phyloP scores from a whole-genome alignment of 2,329 filamentous ascomycete genomes.

The Xylariaceae sp. region DNA sequence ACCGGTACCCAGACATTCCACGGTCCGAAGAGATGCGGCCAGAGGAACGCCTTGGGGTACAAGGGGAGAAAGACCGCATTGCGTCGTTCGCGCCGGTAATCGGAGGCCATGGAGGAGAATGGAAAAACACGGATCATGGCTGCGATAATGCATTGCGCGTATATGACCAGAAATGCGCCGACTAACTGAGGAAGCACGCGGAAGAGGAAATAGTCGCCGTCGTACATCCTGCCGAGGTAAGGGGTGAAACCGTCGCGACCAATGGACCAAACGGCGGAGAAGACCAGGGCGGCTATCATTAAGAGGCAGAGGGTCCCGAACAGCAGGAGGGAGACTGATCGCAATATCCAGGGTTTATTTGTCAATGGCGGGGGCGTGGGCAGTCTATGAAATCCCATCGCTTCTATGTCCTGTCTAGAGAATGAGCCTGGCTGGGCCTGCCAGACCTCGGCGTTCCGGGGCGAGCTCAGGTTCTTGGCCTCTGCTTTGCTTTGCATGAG shows the following conservation, averaged over 20 bases:
- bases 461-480: constrained; percentile 15
- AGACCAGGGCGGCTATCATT: constrained; percentile 67
- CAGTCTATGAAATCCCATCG: constrained; percentile 29
- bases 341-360: constrained; percentile 67
- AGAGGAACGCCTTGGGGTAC: constrained; percentile 63
- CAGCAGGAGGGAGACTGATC: constrained; percentile 56
- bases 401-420: constrained; percentile 32
- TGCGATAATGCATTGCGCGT: constrained; percentile 67
- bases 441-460: constrained; percentile 31
- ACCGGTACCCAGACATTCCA: constrained; percentile 61
- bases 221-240: constrained; percentile 63
- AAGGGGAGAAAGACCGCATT: constrained; percentile 64
- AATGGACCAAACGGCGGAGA: constrained; percentile 65
- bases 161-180: constrained; percentile 66
- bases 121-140: constrained; percentile 73
- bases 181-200: constrained; percentile 77
- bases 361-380: constrained; percentile 48
- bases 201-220: constrained; percentile 76
- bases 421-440: constrained; percentile 28
- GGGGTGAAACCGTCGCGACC: constrained; percentile 58
- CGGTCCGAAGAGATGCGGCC: constrained; percentile 56
- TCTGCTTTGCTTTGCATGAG: constrained; percentile 5
- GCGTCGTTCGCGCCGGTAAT: constrained; percentile 53
- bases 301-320: constrained; percentile 58
- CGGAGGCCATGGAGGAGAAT: constrained; percentile 69